Percentiles rank a stretch among this genome's conserved stretches.
Evolutionary conservation across 495 filamentous ascomycete species (phyloP).

Genomic region (Cladorrhinum samala): DNA sequence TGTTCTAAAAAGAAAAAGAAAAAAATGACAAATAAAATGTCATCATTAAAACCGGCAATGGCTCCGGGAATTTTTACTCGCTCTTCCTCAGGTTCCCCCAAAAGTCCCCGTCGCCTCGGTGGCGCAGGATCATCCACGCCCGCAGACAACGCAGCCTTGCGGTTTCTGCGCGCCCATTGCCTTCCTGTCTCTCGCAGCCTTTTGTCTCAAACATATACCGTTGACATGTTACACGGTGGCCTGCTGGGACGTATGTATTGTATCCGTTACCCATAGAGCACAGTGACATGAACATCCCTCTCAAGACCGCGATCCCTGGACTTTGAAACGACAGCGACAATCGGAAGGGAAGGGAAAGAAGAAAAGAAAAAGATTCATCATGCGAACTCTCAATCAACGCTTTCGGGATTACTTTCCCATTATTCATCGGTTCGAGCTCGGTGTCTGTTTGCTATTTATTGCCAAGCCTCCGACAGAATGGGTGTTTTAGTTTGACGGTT

Average conservation of each 20-base stretch:
- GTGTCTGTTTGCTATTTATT: too few species aligned
- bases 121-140: not conserved
- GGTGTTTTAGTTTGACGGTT: too few species aligned
- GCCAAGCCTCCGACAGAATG: too few species aligned
- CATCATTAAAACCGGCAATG: too few species aligned
- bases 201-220: constrained; percentile 9
- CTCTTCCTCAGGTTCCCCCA: not conserved
- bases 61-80: not conserved
- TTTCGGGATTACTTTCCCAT: not conserved
- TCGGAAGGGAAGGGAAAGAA: too few species aligned
- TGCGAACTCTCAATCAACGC: too few species aligned
- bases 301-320: not conserved
- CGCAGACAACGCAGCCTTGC: not conserved
- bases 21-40: too few species aligned
- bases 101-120: too few species aligned
- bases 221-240: constrained; percentile 23
- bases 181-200: constrained; percentile 1
- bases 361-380: too few species aligned
- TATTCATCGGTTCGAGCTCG: not conserved
- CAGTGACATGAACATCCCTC: not conserved
- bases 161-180: not conserved
- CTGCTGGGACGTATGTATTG: too few species aligned
- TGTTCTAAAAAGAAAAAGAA: too few species aligned
- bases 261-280: too few species aligned
- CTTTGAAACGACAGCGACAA: not conserved